Evolutionary conservation across 176 grass and related monocot genomes (phyloP).

Genomic region (Triticum aestivum): DNA sequence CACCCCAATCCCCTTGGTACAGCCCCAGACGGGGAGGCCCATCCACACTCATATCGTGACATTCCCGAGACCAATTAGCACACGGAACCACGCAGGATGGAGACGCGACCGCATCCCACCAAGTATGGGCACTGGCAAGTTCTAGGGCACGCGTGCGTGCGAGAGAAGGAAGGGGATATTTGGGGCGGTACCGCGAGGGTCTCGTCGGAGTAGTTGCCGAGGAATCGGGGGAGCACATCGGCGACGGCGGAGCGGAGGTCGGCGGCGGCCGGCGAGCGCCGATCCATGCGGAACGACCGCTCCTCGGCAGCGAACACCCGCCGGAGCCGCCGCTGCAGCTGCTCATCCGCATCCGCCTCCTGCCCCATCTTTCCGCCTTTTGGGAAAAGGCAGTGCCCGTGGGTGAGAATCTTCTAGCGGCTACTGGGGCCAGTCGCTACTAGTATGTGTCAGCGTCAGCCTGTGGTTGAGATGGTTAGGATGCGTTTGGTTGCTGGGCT

Average conservation of each 20-base stretch:
- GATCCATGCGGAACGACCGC: conserved; percentile 57
- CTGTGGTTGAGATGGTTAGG: too few relatives aligned
- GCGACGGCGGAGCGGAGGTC: conserved; percentile 43
- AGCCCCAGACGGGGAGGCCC: background rate
- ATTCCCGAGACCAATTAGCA: background rate
- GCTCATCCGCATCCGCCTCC: conserved; percentile 29
- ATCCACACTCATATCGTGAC: background rate
- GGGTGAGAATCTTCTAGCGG: conserved; percentile 20
- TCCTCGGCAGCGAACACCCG: conserved; percentile 38
- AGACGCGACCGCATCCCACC: background rate
- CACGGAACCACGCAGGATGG: background rate
- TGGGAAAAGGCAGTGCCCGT: background rate
- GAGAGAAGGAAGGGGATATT: background rate
- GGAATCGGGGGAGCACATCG: conserved; percentile 58
- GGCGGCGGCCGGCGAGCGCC: conserved; percentile 30
- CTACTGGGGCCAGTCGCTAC: background rate
- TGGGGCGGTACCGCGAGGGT: conserved; percentile 40
- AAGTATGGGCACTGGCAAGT: background rate
- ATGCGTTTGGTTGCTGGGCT: too few relatives aligned
- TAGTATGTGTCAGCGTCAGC: background rate
- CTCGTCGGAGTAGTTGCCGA: conserved; percentile 58
- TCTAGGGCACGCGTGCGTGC: background rate
- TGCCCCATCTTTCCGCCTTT: conserved; percentile 24
- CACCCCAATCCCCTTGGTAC: background rate
- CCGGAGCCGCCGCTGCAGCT: background rate